A percentile compares a stretch with the other conserved stretches of the same genome.
Conservation (phyloP, 352 stramenopile genomes). For the Phytophthora pini region DNA sequence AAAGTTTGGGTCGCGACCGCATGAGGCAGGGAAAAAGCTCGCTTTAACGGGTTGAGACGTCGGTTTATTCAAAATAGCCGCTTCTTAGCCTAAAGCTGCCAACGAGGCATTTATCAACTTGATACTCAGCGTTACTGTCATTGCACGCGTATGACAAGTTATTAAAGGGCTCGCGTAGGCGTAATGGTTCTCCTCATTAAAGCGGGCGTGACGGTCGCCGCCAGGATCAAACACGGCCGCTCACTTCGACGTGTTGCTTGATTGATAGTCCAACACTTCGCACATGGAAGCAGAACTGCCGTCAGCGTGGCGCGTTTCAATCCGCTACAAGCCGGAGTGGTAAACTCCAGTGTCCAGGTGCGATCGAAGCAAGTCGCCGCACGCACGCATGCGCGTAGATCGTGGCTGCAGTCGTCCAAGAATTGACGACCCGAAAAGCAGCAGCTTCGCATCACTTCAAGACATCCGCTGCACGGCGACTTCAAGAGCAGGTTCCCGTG, state of each 20-base stretch:
- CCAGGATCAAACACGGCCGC: background rate
- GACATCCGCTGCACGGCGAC: background rate
- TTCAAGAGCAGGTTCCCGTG: background rate
- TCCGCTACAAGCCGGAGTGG: slow-evolving; percentile 12
- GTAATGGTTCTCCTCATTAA: background rate
- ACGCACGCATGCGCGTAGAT: background rate
- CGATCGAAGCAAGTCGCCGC: background rate
- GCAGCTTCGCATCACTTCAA: background rate
- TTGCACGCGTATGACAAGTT: background rate
- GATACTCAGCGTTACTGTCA: too few species aligned
- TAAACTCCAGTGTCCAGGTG: slow-evolving; percentile 2
- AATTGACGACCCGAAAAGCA: background rate
- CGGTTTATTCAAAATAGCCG: too few species aligned
- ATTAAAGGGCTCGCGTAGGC: background rate
- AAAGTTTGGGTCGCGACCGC: too few species aligned
- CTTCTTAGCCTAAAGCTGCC: too few species aligned
- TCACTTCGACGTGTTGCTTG: slow-evolving; percentile 4
- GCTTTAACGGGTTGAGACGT: too few species aligned
- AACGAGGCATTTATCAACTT: too few species aligned
- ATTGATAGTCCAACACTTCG: background rate
- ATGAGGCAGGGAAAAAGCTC: too few species aligned
- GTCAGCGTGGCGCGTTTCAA: slow-evolving; percentile 3
- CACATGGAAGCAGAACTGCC: background rate
- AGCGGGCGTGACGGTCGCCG: slow-evolving; percentile 1
- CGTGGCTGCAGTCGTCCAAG: slow-evolving; percentile 2